These are phyloP conservation scores for Trypethelium eluteriae DNA, from an alignment of 495 filamentous ascomycete genomes.

Conservation along the genomic window DNA sequence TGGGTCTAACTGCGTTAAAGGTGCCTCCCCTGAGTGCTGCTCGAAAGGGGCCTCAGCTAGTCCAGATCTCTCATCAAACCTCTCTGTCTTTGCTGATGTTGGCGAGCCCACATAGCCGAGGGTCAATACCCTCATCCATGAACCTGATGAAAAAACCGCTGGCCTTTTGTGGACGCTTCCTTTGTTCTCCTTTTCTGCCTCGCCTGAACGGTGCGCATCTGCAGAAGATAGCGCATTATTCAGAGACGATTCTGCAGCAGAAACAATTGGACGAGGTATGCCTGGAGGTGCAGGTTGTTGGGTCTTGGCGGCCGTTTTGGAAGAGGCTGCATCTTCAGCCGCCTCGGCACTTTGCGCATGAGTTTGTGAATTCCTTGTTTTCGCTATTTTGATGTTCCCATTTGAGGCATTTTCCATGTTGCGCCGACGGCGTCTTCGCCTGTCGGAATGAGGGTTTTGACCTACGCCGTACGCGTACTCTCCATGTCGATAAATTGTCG, in stretches of 20 bases:
- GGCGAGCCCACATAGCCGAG: conserved; percentile 46
- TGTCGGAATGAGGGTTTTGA: conserved; percentile 58
- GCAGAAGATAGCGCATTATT: conserved; percentile 23
- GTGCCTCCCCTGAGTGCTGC: conserved; percentile 13
- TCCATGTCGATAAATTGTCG: conserved; percentile 71
- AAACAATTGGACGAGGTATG: conserved; percentile 32
- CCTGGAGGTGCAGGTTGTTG: conserved; percentile 15
- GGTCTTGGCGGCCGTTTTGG: not conserved
- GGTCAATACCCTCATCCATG: conserved; percentile 32
- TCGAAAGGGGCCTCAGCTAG: conserved; percentile 8
- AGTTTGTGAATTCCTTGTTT: not conserved
- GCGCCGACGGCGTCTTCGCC: conserved; percentile 26
- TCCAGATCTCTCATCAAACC: not conserved
- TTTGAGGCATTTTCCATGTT: not conserved
- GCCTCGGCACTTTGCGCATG: not conserved
- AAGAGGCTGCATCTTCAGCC: not conserved
- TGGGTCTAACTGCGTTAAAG: conserved; percentile 32
- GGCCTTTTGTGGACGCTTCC: not conserved
- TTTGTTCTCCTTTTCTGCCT: not conserved
- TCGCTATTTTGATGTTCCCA: conserved; percentile 6
- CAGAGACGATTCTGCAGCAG: conserved; percentile 24
- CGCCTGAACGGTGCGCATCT: conserved; percentile 9
- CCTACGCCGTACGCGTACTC: conserved; percentile 70
- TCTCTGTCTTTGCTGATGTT: conserved; percentile 2
- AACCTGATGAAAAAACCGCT: conserved; percentile 21